Evolutionary conservation across 1,284 basidiomycete genomes (phyloP), one percentile per base, ranked within the genome.

Genomic region (Heterobasidion irregulare): DNA sequence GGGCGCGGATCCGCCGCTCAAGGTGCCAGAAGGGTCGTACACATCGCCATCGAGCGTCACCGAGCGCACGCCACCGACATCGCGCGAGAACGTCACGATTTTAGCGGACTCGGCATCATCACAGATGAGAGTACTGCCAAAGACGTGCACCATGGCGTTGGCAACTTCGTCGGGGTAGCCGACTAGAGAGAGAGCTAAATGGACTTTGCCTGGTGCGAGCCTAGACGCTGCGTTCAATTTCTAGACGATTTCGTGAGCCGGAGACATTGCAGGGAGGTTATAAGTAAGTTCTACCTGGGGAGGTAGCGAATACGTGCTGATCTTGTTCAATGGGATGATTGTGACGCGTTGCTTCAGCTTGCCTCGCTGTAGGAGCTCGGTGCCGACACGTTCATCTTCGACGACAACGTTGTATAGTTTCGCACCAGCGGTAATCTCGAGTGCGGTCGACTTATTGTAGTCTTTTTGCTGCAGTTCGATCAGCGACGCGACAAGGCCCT

Each of bases 341-440:
- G 94, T 98, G 32, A 97, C 90, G 18, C 94, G 86, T 71, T 92
- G 94, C 72, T 84, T 88, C 62, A 99, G 83, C 56, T 78, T 79
- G 35, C 94, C 93, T 52, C 92, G 83, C 62, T 87, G 80, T 50
- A 99, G 75, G 32, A 99, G 78, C 45, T 92, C 85, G 60, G 91
- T 90, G 46, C 94, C 94, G 53, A 95, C 83, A 57, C 80, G 80
- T 69, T 98, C 93, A 67, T 97, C 88, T 63, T 96, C 85, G 18
- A 98, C 92, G 18, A 98, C 90, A 44, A 96, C 89, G 59, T 98
- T 95, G 74, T 92, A 98, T n/a, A 99, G 77, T 60, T 89, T 88
- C 1, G 83, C 87, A 2, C 95, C 94, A 0, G 95, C 95, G 34
- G 92, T 87, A 59, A 98, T 89, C 70, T 99, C 97, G 26, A 99